These are phyloP conservation scores for Aspergillus carlsbadensis DNA, from an alignment of 495 filamentous ascomycete species.

Conservation along the genomic window DNA sequence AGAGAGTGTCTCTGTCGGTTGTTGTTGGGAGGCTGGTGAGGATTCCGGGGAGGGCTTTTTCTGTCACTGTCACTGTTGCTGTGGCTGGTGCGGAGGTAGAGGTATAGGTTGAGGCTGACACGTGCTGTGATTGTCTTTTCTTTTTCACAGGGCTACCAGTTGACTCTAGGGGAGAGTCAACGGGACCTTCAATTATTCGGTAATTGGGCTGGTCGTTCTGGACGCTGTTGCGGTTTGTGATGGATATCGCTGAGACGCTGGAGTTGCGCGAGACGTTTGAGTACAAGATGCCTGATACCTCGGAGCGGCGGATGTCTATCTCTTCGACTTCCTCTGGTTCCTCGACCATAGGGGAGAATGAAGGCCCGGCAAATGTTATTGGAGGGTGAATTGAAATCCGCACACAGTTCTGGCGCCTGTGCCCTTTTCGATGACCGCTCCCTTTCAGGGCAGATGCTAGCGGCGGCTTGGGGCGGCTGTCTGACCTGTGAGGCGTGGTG, in stretches of 20 bases:
- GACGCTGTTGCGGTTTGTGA: slow-evolving; percentile 17
- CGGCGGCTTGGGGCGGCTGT: slow-evolving; percentile 22
- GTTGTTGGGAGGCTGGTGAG: slow-evolving; percentile 28
- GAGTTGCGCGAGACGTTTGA: slow-evolving; percentile 21
- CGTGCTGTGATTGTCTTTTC: slow-evolving; percentile 20
- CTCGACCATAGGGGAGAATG: slow-evolving; percentile 40
- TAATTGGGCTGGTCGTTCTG: slow-evolving; percentile 11
- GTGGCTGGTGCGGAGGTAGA: too few species aligned
- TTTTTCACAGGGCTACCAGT: slow-evolving; percentile 28
- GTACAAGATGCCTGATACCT: slow-evolving; percentile 17
- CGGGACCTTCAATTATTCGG: slow-evolving; percentile 12
- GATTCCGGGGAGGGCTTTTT: slow-evolving; percentile 27
- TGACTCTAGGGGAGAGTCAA: slow-evolving; percentile 18
- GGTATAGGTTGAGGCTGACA: background rate
- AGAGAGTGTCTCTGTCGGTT: slow-evolving; percentile 19
- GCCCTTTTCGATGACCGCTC: slow-evolving; percentile 38
- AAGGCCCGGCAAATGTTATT: slow-evolving; percentile 34
- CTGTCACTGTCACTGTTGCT: background rate
- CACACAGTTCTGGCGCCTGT: slow-evolving; percentile 49
- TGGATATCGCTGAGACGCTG: slow-evolving; percentile 22
- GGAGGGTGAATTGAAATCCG: slow-evolving; percentile 49
- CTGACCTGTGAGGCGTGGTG: slow-evolving; percentile 24
- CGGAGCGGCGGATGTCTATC: slow-evolving; percentile 19
- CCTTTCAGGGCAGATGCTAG: slow-evolving; percentile 41
- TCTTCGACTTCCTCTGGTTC: slow-evolving; percentile 39